Base-by-base conservation (phyloP, 2,329 filamentous ascomycete genomes). In the Dactylellina sp. region DNA sequence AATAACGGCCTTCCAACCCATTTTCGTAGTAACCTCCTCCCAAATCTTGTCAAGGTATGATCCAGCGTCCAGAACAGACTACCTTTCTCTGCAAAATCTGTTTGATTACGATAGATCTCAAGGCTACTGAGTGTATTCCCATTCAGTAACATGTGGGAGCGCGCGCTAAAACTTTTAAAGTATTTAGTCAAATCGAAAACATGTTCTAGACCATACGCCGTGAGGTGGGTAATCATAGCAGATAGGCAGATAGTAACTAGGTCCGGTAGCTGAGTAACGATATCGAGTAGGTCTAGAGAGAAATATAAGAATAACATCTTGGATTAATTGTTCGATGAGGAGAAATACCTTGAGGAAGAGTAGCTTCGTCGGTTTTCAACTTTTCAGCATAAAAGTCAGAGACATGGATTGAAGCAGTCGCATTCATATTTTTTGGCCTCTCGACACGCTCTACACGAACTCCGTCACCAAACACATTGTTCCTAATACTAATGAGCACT, bases 131-230 rank as follows among this genome's bases (percentile, higher is more conserved):
- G 83, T 0, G 94, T 97, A 62, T 97, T 99, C 47, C 94, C 95
- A 79, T 96, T 97, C 72, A 99, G 84, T 2, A 98, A 84, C 95
- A 99, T 98, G 79, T 98, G 93, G 12, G 94, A 93, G 39, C 93
- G 86, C 6, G 93, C 92, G 77, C 91, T 97, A 82, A 99, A 99
- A 1, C 93, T 92, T 77, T 97, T 90, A 79, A 99, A 99, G 82
- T 98, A 97, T 78, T 96, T 97, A 1, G 95, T 98, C 46, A 99
- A 83, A 79, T 97, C 91, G 78, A 99, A 97, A 60, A 99, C 92
- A 83, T 98, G 93, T 81, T 98, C 91, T 18, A 99, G 85, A 0
- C 93, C 93, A 80, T 97, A 99, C 76, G 97, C 93, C 16, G 88
- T 89, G 78, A 99, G 84, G 79, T 99, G 93, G 0, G 87, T 91